phyloP scores from a whole-genome alignment of 345 rosid species.

The Eucalyptus curtisii region DNA sequence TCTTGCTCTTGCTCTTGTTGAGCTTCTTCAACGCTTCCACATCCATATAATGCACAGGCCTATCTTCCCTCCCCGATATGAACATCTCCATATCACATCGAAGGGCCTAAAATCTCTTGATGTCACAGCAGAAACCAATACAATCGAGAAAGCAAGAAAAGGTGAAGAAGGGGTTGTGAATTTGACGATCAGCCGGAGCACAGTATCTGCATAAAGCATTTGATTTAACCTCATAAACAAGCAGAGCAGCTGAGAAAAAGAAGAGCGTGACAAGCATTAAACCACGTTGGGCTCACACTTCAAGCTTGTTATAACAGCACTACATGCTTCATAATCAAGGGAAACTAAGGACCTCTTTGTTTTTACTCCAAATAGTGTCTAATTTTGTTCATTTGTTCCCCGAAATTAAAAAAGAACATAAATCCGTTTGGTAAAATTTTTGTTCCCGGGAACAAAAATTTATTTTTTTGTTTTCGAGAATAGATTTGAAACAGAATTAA shows the following conservation, averaged over 20 bases:
- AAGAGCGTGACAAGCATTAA: background rate
- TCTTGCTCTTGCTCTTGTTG: constrained; percentile 31
- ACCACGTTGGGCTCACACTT: background rate
- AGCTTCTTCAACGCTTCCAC: constrained; percentile 26
- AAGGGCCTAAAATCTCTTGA: background rate
- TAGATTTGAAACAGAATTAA: too few relatives aligned
- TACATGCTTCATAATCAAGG: background rate
- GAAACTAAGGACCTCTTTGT: rapidly evolving
- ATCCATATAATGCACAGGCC: constrained; percentile 24
- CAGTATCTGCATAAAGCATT: background rate
- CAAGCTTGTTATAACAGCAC: background rate
- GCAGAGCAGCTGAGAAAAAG: background rate
- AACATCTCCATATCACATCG: background rate
- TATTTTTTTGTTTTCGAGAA: too few relatives aligned
- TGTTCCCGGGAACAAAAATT: rapidly evolving
- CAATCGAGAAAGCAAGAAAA: background rate
- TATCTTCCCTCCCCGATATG: constrained; percentile 7
- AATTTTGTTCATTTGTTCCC: too few relatives aligned
- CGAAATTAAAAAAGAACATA: too few relatives aligned
- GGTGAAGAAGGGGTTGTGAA: background rate
- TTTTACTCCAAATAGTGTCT: too few relatives aligned
- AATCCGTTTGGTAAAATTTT: rapidly evolving
- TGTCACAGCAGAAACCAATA: background rate
- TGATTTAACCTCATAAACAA: background rate
- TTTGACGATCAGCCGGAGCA: background rate